Percentiles rank a stretch among this genome's conserved stretches.
Evolutionary conservation across 352 stramenopile species (phyloP).

Genomic region (Halophytophthora batemanensis): DNA sequence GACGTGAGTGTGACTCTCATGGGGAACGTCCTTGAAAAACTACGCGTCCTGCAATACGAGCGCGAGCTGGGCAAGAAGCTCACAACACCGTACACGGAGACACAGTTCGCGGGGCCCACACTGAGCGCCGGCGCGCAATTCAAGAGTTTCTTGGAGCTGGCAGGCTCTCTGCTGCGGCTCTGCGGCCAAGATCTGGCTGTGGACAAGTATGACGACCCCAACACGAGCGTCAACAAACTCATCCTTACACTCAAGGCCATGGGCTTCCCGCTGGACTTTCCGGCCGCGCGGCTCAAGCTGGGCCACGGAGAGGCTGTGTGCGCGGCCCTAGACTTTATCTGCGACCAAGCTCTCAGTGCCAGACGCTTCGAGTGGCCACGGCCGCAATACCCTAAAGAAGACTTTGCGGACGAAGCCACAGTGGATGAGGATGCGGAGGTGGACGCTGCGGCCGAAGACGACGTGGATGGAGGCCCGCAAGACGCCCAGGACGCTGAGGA

Average conservation of each 20-base stretch:
- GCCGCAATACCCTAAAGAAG: conserved; percentile 75
- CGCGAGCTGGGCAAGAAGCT: conserved; percentile 83
- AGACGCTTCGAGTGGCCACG: conserved; percentile 64
- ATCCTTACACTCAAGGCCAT: conserved; percentile 80
- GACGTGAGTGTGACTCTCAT: conserved; percentile 79
- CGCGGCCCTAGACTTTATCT: conserved; percentile 73
- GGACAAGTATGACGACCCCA: conserved; percentile 88
- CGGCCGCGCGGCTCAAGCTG: conserved; percentile 71
- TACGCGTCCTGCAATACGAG: conserved; percentile 78
- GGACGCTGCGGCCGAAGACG: conserved; percentile 45
- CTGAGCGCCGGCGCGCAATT: conserved; percentile 72
- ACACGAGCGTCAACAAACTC: conserved; percentile 86
- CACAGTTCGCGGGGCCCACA: conserved; percentile 63
- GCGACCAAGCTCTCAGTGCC: conserved; percentile 69
- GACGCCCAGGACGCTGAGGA: conserved; percentile 51
- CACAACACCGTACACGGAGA: conserved; percentile 64
- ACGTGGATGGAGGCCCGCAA: conserved; percentile 36
- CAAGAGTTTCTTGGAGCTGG: conserved; percentile 74
- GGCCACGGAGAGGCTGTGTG: conserved; percentile 78
- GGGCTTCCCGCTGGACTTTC: conserved; percentile 80
- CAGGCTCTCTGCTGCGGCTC: conserved; percentile 71
- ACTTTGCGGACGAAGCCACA: conserved; percentile 76
- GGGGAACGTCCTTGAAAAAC: conserved; percentile 82
- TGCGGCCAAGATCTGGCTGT: conserved; percentile 77
- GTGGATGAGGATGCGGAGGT: conserved; percentile 69